phyloP scores from a whole-genome alignment of 139 green algal genomes.

The Asterochloris erici region DNA sequence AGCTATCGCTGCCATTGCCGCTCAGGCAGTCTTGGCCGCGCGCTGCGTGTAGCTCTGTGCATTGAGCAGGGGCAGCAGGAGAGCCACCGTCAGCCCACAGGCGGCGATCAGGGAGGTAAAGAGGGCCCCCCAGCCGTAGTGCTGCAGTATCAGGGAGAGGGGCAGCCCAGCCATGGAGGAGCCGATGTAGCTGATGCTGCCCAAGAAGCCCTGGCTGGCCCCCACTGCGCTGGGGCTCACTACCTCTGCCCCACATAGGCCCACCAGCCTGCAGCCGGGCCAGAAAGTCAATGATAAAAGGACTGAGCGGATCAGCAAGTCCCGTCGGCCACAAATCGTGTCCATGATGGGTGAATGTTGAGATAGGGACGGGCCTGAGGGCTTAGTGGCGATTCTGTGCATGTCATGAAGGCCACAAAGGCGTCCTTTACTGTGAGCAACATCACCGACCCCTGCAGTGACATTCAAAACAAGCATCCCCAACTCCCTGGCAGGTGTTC shows the following conservation, averaged over 20 bases:
- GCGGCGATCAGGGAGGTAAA: constrained; percentile 83
- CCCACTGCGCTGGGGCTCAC: constrained; percentile 84
- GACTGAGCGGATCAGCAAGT: too few relatives aligned
- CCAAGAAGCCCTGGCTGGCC: constrained; percentile 92
- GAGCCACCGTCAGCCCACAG: constrained; percentile 72
- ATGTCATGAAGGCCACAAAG: too few relatives aligned
- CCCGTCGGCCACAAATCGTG: too few relatives aligned
- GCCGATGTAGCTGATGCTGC: constrained; percentile 85
- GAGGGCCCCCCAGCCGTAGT: constrained; percentile 87
- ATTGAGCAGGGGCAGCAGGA: constrained; percentile 90
- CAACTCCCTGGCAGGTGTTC: too few relatives aligned
- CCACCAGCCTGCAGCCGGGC: constrained; percentile 64
- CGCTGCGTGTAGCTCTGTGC: constrained; percentile 81
- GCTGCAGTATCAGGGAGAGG: constrained; percentile 92
- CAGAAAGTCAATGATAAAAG: constrained; percentile 68
- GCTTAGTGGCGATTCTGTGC: too few relatives aligned
- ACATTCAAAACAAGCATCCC: too few relatives aligned
- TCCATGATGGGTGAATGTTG: too few relatives aligned
- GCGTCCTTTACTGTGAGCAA: too few relatives aligned
- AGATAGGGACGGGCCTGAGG: not conserved
- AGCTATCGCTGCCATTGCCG: too few relatives aligned
- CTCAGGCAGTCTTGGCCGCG: constrained; percentile 1
- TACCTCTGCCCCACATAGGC: constrained; percentile 93
- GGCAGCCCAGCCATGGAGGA: constrained; percentile 87
- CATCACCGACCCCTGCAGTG: too few relatives aligned